Evolutionary conservation across 148 eudicot genomes (phyloP).

Genomic region (Rhododendron vialii): DNA sequence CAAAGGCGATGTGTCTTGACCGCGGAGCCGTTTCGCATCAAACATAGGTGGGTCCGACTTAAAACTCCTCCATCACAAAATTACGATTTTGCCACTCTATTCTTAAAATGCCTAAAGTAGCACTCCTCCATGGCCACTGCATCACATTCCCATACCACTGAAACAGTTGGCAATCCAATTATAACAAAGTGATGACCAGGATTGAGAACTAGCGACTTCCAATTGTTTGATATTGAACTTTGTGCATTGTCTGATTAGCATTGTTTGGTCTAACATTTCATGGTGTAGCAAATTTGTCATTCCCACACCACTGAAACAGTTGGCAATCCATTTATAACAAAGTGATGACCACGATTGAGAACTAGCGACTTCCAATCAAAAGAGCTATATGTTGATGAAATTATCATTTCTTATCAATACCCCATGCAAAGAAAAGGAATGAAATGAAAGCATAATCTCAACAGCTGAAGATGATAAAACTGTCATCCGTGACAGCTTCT

Average conservation of each 20-base stretch:
- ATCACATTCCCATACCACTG: neutral
- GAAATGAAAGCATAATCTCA: neutral
- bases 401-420: neutral
- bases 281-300: neutral
- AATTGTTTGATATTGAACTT: neutral
- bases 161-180: neutral
- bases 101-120: too few species aligned
- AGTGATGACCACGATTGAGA: neutral
- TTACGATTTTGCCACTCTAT: too few species aligned
- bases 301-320: neutral
- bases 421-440: neutral
- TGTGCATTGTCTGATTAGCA: neutral
- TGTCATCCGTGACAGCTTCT: neutral
- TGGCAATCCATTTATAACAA: neutral
- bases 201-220: neutral
- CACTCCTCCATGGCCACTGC: too few species aligned
- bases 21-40: too few species aligned
- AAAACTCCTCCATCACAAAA: too few species aligned
- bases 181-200: neutral
- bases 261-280: neutral
- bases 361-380: neutral
- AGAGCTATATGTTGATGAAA: neutral
- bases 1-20: too few species aligned
- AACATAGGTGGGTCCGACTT: too few species aligned
- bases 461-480: neutral